Evolutionary conservation across 2,329 filamentous ascomycete species (phyloP).

Genomic region (Alternaria dauci): DNA sequence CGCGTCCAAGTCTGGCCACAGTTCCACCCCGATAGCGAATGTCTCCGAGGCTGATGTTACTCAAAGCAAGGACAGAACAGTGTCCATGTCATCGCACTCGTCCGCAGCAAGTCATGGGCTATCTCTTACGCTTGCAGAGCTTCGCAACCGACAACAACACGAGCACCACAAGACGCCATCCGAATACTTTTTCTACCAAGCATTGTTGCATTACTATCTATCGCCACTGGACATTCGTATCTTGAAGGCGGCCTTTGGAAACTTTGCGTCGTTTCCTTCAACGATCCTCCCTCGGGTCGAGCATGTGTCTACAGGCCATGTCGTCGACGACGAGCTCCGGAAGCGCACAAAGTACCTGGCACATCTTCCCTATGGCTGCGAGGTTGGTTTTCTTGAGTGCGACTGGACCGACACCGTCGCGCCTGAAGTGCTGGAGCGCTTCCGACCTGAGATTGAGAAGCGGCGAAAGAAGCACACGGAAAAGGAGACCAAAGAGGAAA

Average conservation of each 20-base stretch:
- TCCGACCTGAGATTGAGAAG: conserved; percentile 77
- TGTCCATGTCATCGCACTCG: conserved; percentile 44
- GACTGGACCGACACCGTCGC: conserved; percentile 93
- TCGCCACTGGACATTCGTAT: conserved; percentile 93
- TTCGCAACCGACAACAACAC: conserved; percentile 56
- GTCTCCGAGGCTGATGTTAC: conserved; percentile 12
- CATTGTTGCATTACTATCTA: conserved; percentile 86
- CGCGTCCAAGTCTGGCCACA: conserved; percentile 56
- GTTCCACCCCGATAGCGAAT: conserved; percentile 36
- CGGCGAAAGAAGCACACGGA: conserved; percentile 80
- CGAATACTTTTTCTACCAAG: conserved; percentile 87
- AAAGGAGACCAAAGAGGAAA: conserved; percentile 86
- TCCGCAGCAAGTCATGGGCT: conserved; percentile 44
- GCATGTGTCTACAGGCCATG: conserved; percentile 86
- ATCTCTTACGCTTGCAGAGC: conserved; percentile 56
- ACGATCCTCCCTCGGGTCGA: conserved; percentile 88
- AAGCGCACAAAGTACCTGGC: conserved; percentile 86
- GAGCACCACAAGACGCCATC: conserved; percentile 56
- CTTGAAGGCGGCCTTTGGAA: conserved; percentile 85
- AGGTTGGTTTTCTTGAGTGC: conserved; percentile 90
- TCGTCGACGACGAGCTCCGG: conserved; percentile 83
- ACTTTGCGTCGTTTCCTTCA: conserved; percentile 82
- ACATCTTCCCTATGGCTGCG: conserved; percentile 88
- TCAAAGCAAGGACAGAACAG: conserved; percentile 28
- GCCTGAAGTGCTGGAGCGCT: conserved; percentile 75